These are phyloP conservation scores for Eimeria nieschulzi DNA, from an alignment of 169 alveolate species.

Conservation along the genomic window DNA sequence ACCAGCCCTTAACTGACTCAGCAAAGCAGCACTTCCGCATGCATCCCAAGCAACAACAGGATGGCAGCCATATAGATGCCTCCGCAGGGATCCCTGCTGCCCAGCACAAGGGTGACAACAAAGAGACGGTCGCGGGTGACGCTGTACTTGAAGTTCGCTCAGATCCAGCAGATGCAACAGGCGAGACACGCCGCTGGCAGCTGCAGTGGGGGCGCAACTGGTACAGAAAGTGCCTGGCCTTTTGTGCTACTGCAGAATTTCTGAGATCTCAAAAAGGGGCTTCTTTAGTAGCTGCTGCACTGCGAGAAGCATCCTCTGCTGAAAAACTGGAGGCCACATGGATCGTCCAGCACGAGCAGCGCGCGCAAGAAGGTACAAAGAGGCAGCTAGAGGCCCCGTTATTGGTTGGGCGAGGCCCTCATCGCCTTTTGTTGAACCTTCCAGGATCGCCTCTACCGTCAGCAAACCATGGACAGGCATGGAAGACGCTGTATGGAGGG, in stretches of 20 bases:
- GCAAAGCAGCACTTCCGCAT: slow-evolving; percentile 4
- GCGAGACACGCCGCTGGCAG: background rate
- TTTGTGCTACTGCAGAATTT: slow-evolving; percentile 5
- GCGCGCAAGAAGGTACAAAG: slow-evolving; percentile 2
- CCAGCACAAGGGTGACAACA: background rate
- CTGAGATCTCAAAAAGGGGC: background rate
- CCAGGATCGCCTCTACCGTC: background rate
- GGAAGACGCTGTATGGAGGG: slow-evolving; percentile 29
- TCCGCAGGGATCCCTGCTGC: background rate
- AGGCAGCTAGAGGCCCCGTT: slow-evolving; percentile 16
- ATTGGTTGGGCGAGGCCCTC: slow-evolving; percentile 52
- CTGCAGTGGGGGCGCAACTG: slow-evolving; percentile 29
- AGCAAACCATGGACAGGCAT: background rate
- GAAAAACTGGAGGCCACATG: slow-evolving; percentile 32
- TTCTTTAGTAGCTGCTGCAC: slow-evolving; percentile 1
- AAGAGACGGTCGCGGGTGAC: background rate
- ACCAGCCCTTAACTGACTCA: background rate
- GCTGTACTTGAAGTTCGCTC: background rate
- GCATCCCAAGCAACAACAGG: background rate
- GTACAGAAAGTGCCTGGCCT: slow-evolving; percentile 21
- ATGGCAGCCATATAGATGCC: background rate
- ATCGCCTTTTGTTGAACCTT: slow-evolving; percentile 14
- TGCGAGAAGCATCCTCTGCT: slow-evolving; percentile 3
- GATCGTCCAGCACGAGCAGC: background rate
- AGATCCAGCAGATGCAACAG: background rate